These are phyloP conservation scores for Lactarius trivialis DNA, from an alignment of 768 basidiomycete genomes.

Conservation along the genomic window DNA sequence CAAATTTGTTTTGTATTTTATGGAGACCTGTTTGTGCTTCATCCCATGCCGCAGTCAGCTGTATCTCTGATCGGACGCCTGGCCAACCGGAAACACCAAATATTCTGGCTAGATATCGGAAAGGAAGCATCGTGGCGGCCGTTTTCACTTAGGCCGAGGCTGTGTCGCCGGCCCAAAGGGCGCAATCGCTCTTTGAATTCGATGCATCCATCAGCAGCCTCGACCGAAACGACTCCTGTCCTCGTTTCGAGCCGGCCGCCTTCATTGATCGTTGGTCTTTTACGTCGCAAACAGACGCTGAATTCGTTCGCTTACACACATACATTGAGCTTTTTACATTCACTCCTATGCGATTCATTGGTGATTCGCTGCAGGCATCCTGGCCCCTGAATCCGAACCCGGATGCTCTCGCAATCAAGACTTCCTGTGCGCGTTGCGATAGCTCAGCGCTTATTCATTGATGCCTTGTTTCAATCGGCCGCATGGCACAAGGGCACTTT, in stretches of 20 bases:
- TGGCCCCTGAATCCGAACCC: not conserved
- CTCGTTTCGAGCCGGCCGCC: slow-evolving; percentile 14
- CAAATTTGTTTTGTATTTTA: not conserved
- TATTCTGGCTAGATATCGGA: not conserved
- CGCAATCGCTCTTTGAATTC: not conserved
- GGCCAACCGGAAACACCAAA: not conserved
- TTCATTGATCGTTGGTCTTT: not conserved
- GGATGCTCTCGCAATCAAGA: not conserved
- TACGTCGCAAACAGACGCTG: not conserved
- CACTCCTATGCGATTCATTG: not conserved
- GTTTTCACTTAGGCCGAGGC: not conserved
- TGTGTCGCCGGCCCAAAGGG: slow-evolving; percentile 10
- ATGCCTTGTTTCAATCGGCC: not conserved
- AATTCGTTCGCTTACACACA: not conserved
- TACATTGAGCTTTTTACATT: not conserved
- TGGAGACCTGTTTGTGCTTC: slow-evolving; percentile 3
- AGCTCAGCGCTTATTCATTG: slow-evolving; percentile 6
- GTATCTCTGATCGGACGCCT: slow-evolving; percentile 9
- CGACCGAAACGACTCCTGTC: slow-evolving; percentile 8
- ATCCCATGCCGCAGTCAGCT: slow-evolving; percentile 6
- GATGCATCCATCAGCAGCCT: not conserved
- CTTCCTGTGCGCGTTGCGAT: not conserved
- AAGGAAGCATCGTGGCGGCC: slow-evolving; percentile 3
- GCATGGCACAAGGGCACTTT: not conserved
- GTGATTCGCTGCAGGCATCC: not conserved